These are phyloP conservation scores for Fusarium lateritium DNA, from an alignment of 2,329 filamentous ascomycete species.

Conservation along the genomic window DNA sequence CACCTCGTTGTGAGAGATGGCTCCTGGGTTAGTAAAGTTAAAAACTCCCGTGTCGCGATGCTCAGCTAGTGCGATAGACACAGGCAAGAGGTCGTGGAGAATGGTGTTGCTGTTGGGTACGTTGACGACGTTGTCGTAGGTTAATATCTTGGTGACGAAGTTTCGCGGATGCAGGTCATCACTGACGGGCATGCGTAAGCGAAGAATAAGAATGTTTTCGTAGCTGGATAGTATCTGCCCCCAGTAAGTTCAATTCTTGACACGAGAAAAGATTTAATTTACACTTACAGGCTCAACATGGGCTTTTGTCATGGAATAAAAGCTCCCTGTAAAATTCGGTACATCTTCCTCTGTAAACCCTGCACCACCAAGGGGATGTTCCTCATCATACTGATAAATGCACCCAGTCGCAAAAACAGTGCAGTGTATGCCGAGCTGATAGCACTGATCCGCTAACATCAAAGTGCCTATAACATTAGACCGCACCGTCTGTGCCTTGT, in stretches of 20 bases:
- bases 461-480: slow-evolving; percentile 77
- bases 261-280: no score
- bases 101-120: slow-evolving; percentile 79
- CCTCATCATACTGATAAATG: slow-evolving; percentile 75
- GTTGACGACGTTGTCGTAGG: slow-evolving; percentile 76
- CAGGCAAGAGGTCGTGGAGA: slow-evolving; percentile 74
- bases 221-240: slow-evolving; percentile 72
- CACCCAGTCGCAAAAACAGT: slow-evolving; percentile 79
- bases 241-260: no score
- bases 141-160: slow-evolving; percentile 78
- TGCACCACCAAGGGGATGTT: slow-evolving; percentile 68
- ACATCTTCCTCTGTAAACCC: slow-evolving; percentile 74
- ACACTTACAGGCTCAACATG: slow-evolving; percentile 67
- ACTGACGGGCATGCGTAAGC: slow-evolving; percentile 78
- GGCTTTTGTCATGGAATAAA: slow-evolving; percentile 66
- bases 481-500: slow-evolving; percentile 76
- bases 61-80: slow-evolving; percentile 72
- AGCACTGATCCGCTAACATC: slow-evolving; percentile 75
- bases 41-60: slow-evolving; percentile 74
- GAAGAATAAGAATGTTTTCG: slow-evolving; percentile 73
- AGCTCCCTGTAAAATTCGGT: slow-evolving; percentile 76
- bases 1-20: slow-evolving; percentile 80
- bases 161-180: slow-evolving; percentile 76
- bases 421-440: slow-evolving; percentile 70
- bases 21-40: slow-evolving; percentile 80